These are phyloP conservation scores for Aspergillus nidulans DNA, from an alignment of 495 filamentous ascomycete species.

Conservation along the genomic window DNA sequence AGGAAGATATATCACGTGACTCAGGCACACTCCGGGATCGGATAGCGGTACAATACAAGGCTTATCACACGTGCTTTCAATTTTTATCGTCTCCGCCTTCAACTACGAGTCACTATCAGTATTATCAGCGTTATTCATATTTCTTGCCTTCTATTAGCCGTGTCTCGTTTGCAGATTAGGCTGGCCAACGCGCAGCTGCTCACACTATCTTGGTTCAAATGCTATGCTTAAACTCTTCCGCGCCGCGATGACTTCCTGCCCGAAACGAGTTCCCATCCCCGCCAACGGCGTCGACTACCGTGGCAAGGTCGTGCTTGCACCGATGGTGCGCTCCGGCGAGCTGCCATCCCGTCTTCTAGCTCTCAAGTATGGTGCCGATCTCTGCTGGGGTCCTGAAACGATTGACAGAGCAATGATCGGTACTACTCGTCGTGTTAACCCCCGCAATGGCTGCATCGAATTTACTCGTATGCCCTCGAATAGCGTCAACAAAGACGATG, in stretches of 20 bases:
- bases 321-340: constrained; percentile 96
- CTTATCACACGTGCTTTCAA: not conserved
- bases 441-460: constrained; percentile 70
- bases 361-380: constrained; percentile 90
- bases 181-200: not conserved
- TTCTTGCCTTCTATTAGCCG: constrained; percentile 2
- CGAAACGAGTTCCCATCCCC: constrained; percentile 71
- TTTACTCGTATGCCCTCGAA: constrained; percentile 74
- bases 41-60: not conserved
- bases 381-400: constrained; percentile 97
- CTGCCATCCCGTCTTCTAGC: constrained; percentile 82
- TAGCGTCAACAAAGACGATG: constrained; percentile 43
- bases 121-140: not conserved
- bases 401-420: constrained; percentile 89
- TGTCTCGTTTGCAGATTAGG: not conserved
- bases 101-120: not conserved
- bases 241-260: constrained; percentile 51
- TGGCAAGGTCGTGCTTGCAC: constrained; percentile 87
- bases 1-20: not conserved
- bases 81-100: not conserved
- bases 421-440: constrained; percentile 68
- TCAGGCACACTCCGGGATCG: constrained; percentile 1
- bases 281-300: constrained; percentile 87
- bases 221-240: constrained; percentile 43
- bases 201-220: constrained; percentile 12